phyloP scores from a whole-genome alignment of 495 filamentous ascomycete species.

The Aspergillus cristatus region DNA sequence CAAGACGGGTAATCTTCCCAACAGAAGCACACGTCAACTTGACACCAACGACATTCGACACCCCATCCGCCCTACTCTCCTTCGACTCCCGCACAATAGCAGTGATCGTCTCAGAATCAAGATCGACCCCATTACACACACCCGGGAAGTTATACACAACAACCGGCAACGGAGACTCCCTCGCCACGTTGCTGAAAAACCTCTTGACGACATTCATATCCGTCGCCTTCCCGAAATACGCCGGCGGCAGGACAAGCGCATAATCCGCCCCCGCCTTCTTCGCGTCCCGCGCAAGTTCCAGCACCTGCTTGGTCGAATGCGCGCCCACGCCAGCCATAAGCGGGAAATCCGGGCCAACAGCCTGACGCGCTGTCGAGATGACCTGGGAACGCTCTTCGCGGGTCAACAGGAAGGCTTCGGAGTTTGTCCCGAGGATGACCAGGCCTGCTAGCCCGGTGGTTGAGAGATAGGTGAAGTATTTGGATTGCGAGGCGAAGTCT shows the following conservation, averaged over 20 bases:
- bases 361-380: constrained; percentile 41
- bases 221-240: constrained; percentile 56
- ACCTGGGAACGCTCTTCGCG: constrained; percentile 48
- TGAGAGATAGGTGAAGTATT: constrained; percentile 50
- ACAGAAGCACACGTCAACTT: constrained; percentile 65
- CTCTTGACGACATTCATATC: constrained; percentile 40
- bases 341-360: constrained; percentile 41
- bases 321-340: constrained; percentile 56
- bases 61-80: constrained; percentile 33
- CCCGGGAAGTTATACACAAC: constrained; percentile 78
- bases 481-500: constrained; percentile 36
- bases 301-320: constrained; percentile 45
- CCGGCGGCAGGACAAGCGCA: constrained; percentile 64
- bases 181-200: constrained; percentile 62
- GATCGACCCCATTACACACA: constrained; percentile 62
- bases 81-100: constrained; percentile 37
- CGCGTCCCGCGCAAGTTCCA: constrained; percentile 51
- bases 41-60: constrained; percentile 49
- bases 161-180: constrained; percentile 62
- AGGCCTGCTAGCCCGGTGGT: constrained; percentile 46
- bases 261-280: constrained; percentile 56
- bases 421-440: constrained; percentile 56
- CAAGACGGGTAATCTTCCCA: constrained; percentile 52
- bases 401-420: constrained; percentile 56
- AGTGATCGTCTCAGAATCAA: constrained; percentile 53